Percentiles rank a stretch among this genome's conserved stretches.
These are phyloP conservation scores for Inonotus hispidus DNA, from an alignment of 1,284 basidiomycete genomes.

Conservation along the genomic window DNA sequence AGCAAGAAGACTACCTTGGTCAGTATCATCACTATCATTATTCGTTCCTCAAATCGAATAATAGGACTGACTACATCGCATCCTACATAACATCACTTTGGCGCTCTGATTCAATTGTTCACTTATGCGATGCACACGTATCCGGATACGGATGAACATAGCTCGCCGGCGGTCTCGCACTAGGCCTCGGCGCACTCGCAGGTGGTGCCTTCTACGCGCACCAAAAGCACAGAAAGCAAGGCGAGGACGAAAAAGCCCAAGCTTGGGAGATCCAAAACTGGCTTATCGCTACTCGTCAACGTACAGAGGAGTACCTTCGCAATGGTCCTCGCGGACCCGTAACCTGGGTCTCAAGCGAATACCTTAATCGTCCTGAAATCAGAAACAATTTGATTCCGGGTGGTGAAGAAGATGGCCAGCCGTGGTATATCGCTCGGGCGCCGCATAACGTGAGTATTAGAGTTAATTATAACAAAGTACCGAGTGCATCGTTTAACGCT, in stretches of 20 bases:
- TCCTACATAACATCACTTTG: too few relatives aligned
- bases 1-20: constrained; percentile 59
- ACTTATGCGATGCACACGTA: not conserved
- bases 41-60: not conserved
- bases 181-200: constrained; percentile 44
- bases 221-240: constrained; percentile 49
- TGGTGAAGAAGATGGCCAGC: constrained; percentile 10
- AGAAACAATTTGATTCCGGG: constrained; percentile 2
- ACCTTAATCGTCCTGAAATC: constrained; percentile 7
- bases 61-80: not conserved
- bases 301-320: constrained; percentile 43
- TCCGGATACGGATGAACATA: constrained; percentile 25
- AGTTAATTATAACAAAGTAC: not conserved
- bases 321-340: constrained; percentile 43
- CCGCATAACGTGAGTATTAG: constrained; percentile 17
- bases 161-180: constrained; percentile 60
- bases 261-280: constrained; percentile 50
- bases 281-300: constrained; percentile 50
- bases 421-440: constrained; percentile 15
- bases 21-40: constrained; percentile 13
- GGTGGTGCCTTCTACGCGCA: constrained; percentile 42
- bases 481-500: not conserved
- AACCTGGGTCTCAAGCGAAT: constrained; percentile 40
- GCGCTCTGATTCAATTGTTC: not conserved
- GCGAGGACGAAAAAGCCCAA: constrained; percentile 53